Evolutionary conservation across 768 basidiomycete genomes (phyloP).

Genomic region (Trametes meyenii): DNA sequence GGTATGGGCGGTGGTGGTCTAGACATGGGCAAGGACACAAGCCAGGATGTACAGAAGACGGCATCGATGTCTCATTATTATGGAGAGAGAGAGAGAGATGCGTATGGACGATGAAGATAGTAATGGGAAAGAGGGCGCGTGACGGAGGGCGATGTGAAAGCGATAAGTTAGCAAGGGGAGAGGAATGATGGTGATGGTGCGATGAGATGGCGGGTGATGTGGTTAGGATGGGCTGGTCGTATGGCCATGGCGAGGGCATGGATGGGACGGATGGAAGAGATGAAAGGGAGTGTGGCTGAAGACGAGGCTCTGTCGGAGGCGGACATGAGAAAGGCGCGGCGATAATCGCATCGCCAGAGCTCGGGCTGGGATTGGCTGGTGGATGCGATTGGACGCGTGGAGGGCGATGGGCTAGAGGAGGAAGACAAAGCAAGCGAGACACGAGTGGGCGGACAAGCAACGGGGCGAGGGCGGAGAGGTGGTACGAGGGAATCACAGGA

Average conservation of each 20-base stretch:
- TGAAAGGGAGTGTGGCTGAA: not conserved
- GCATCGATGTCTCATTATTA: constrained; percentile 1
- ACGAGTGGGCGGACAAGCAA: not conserved
- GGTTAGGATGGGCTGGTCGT: not conserved
- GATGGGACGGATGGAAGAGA: constrained; percentile 17
- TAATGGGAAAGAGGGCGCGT: not conserved
- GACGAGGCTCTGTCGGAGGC: constrained; percentile 7
- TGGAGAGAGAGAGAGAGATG: not conserved
- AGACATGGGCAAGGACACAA: not conserved
- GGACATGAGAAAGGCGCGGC: constrained; percentile 3
- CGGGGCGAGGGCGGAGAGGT: not conserved
- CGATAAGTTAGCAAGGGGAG: constrained; percentile 6
- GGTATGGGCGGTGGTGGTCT: too few species aligned
- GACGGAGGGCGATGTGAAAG: constrained; percentile 16
- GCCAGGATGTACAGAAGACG: not conserved
- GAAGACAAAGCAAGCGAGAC: not conserved
- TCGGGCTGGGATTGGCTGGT: constrained; percentile 11
- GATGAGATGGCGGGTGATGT: constrained; percentile 18
- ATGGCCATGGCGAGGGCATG: not conserved
- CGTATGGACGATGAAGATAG: not conserved
- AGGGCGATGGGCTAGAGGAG: not conserved
- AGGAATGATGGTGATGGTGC: constrained; percentile 12
- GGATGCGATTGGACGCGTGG: not conserved
- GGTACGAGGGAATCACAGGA: constrained; percentile 10
- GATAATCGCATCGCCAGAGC: not conserved